A percentile compares a stretch with the other conserved stretches of the same genome.
phyloP scores from a whole-genome alignment of 2,329 filamentous ascomycete species.

The Fusarium austroafricanum region DNA sequence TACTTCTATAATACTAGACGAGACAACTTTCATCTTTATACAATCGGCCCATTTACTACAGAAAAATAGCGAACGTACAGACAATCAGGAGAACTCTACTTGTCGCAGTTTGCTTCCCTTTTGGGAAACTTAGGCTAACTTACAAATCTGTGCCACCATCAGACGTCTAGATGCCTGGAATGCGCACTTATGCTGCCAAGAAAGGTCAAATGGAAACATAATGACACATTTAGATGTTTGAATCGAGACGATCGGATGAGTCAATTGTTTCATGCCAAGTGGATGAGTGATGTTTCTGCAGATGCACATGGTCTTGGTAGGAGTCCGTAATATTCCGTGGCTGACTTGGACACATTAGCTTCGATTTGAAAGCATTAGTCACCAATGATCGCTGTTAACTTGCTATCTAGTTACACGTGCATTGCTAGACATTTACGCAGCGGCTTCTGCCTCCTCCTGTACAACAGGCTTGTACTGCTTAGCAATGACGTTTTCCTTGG shows the following conservation, averaged over 20 bases:
- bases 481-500: constrained; percentile 30
- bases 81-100: accelerated
- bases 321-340: not conserved
- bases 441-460: constrained; percentile 8
- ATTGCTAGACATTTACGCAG: not conserved
- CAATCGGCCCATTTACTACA: not conserved
- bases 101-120: not conserved
- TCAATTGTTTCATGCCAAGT: not conserved
- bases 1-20: not conserved
- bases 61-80: not conserved
- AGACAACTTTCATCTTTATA: not conserved
- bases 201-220: accelerated
- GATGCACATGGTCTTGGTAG: not conserved
- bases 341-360: not conserved
- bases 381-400: not conserved
- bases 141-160: not conserved
- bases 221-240: no score
- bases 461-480: constrained; percentile 15
- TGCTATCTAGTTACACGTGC: not conserved
- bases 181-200: not conserved
- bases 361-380: not conserved
- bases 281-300: not conserved
- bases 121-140: not conserved
- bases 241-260: not conserved
- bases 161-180: not conserved